Evolutionary conservation across 768 basidiomycete genomes (phyloP), one percentile per base, ranked within the genome.

Genomic region (Cytidiella melzeri): DNA sequence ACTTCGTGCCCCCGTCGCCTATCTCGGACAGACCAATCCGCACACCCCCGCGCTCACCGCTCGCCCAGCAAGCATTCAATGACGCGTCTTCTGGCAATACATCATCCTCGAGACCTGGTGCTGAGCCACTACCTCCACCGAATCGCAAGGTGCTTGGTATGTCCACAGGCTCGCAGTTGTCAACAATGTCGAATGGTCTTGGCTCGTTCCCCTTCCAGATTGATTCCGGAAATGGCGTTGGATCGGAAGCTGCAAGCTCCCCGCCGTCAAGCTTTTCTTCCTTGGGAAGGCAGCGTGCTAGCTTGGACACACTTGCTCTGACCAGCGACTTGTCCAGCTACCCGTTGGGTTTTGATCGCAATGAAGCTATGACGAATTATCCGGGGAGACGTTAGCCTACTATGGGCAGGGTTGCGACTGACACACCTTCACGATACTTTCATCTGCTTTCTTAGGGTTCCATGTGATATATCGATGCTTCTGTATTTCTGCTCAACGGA

Each of bases 161-260:
- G 69, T 89, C 87, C 11, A 83, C 81, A 4, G 83, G 73, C 9
- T 89, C 85, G n/a, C 79, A 87, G 61, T 61, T 85, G 27, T 89
- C 88, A 10, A 84, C 86, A 3, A 78, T 81, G 27, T 87, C 87
- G 19, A 82, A 84, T 21, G 89, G 87, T n/a, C 70, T 92, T 36
- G 85, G 84, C 15, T 84, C 84, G 21, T 92, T 89, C 74, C 83
- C 88, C 34, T 92, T 92, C 78, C 87, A 90, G 53, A 87, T 92
- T 59, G 87, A 88, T 55, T 72, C 81, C 26, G 81, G 81, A 48
- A 64, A 62, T 36, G 66, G 60, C 28, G 53, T 61, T 15, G 77
- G 77, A 30, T 48, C 63, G 7, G 56, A 60, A 20, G 41, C 39
- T 18, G 59, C 59, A 2, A 46, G 62, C 19, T 68, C 73, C 25